These are phyloP conservation scores for Pistacia integerrima DNA, from an alignment of 345 rosid genomes.

Conservation along the genomic window DNA sequence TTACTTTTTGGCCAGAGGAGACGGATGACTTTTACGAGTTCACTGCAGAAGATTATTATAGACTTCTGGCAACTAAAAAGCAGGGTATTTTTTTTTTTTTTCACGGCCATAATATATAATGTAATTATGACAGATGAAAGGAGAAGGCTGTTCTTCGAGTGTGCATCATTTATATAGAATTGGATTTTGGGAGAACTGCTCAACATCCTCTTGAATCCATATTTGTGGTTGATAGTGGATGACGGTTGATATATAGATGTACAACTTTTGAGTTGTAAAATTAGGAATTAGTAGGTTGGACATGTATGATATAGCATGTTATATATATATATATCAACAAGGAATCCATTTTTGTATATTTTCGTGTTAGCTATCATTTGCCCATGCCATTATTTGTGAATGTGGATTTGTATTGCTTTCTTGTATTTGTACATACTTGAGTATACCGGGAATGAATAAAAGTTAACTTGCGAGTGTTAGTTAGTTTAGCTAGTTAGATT, in stretches of 20 bases:
- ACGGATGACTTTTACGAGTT: conserved; percentile 87
- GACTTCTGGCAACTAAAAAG: conserved; percentile 58
- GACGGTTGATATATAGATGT: background rate
- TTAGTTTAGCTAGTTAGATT: background rate
- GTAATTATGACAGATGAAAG: background rate
- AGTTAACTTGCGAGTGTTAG: background rate
- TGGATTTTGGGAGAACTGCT: background rate
- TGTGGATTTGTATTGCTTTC: background rate
- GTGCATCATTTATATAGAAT: background rate
- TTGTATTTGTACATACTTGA: background rate
- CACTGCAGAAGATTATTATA: conserved; percentile 75
- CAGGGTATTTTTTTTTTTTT: conserved; percentile 42
- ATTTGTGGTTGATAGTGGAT: background rate
- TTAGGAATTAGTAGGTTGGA: background rate
- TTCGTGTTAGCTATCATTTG: background rate
- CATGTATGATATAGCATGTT: background rate
- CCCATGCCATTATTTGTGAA: background rate
- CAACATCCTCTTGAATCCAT: background rate
- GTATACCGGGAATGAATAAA: background rate
- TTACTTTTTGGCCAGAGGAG: conserved; percentile 47
- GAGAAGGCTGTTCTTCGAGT: background rate
- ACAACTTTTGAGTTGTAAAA: background rate
- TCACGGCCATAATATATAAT: background rate
- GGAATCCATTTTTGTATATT: background rate
- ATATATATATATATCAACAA: background rate